phyloP scores from a whole-genome alignment of 2,329 filamentous ascomycete species.

The Fusarium agapanthi region DNA sequence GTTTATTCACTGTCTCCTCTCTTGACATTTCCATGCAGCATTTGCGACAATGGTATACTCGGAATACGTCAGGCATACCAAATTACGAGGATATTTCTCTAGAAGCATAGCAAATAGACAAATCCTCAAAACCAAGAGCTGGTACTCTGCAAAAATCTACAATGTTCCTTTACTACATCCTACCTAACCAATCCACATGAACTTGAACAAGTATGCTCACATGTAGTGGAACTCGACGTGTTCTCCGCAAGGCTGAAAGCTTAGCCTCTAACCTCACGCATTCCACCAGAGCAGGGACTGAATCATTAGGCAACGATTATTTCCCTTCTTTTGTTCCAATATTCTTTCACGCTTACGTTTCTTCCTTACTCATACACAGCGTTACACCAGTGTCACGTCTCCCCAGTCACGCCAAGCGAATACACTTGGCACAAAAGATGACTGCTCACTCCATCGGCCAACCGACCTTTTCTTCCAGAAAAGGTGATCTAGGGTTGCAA shows the following conservation, averaged over 20 bases:
- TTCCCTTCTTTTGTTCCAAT: background rate
- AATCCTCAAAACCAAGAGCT: fast-evolving
- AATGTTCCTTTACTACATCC: background rate
- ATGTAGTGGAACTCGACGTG: background rate
- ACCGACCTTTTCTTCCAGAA: background rate
- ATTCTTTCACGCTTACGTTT: background rate
- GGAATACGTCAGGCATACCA: fast-evolving
- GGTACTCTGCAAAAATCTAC: fast-evolving
- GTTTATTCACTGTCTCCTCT: fast-evolving
- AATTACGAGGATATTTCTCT: fast-evolving
- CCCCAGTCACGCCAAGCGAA: background rate
- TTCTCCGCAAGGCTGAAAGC: background rate
- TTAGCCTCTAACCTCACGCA: background rate
- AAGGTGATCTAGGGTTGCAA: background rate
- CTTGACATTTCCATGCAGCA: background rate
- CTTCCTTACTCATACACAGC: background rate
- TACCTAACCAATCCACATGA: background rate
- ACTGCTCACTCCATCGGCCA: background rate
- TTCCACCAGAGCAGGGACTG: background rate
- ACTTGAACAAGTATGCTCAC: background rate
- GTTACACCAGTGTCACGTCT: background rate
- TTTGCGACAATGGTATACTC: fast-evolving
- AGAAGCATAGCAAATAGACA: fast-evolving
- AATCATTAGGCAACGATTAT: fast-evolving
- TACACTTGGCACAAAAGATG: background rate